Base-by-base conservation (phyloP, 2,329 filamentous ascomycete species). In the Alternaria ventricosa region DNA sequence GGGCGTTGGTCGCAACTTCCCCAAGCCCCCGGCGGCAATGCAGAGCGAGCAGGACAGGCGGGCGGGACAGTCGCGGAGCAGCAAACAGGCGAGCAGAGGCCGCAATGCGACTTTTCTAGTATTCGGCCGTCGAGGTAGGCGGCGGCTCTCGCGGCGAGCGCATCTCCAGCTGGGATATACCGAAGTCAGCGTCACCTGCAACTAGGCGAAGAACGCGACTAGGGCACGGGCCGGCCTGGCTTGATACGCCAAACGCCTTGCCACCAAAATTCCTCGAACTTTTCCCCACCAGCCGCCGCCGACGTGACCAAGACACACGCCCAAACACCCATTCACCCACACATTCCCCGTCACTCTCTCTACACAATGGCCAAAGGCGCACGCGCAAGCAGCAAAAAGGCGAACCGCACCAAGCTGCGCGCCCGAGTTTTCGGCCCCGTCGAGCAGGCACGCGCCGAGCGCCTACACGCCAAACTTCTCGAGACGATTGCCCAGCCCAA, bases 381-480 rank as follows among this genome's bases (percentile, higher is more conserved):
- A 65, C 87, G 95, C 79, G 88, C 94, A 69, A 96, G 91, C 78
- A 85, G 87, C 70, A 89, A 86, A 74, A 97, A 97, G 84, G 86
- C 87, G 75, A 97, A 97, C 84, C 93, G 94, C 83, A 86, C 88
- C 71, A 90, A 88, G 73, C 87, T 97, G 69, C 94, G 94, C 80
- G 85, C 88, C 69, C 89, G 88, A 69, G 91, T 97, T 69, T 97
- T 97, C 81, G 92, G 91, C 1, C 95, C 95, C 15, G 89, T 90
- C 59, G 93, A 95, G 79, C 84, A 87, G 73, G 94, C 92, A 49
- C 88, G 95, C 71, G 90, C 90, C 57, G 90, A 94, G 81, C 90
- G 95, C 70, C 88, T 97, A 36, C 93, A 93, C 43, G 91, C 92
- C 65, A 97, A 96, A 82, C 85, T 97, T 64, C 85, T 94, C 75